phyloP scores from a whole-genome alignment of 805 yeast species.

The Candida vartiovaarae region DNA sequence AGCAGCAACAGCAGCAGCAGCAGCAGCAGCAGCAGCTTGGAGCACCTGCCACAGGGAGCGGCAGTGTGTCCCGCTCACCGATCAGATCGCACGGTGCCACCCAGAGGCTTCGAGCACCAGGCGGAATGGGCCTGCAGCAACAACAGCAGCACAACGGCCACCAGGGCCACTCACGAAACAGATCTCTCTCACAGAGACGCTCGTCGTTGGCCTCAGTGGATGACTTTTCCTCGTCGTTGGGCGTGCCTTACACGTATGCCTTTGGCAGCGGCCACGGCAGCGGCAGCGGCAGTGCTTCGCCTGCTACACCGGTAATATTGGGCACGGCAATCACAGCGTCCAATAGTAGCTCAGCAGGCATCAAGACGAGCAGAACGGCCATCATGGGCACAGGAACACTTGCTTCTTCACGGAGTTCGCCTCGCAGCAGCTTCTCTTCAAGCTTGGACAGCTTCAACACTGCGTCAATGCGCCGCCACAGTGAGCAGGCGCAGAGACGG shows the following conservation, averaged over 20 bases:
- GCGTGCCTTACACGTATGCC: slow-evolving; percentile 16
- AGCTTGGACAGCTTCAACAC: slow-evolving; percentile 4
- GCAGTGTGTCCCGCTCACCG: slow-evolving; percentile 13
- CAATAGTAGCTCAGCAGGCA: not conserved
- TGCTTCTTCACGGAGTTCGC: slow-evolving; percentile 14
- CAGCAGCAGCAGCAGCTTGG: too few species aligned
- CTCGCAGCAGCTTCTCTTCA: slow-evolving; percentile 14
- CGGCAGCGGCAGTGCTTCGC: not conserved
- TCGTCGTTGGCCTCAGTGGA: slow-evolving; percentile 13
- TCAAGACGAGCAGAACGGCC: slow-evolving; percentile 6
- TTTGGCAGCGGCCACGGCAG: not conserved
- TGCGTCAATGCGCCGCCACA: slow-evolving; percentile 14
- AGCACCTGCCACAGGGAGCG: too few species aligned
- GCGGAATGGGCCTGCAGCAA: too few species aligned
- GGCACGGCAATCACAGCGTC: not conserved
- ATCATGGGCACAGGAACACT: slow-evolving; percentile 6
- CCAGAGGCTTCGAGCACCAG: slow-evolving; percentile 9
- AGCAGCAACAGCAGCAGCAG: too few species aligned
- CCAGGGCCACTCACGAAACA: slow-evolving; percentile 3
- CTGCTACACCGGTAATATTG: not conserved
- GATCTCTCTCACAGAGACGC: slow-evolving; percentile 11
- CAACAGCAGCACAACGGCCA: too few species aligned
- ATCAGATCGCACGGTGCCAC: slow-evolving; percentile 9
- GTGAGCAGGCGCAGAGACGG: slow-evolving; percentile 13
- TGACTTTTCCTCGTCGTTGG: slow-evolving; percentile 16